Evolutionary conservation across 2,329 filamentous ascomycete species (phyloP).

Genomic region (Daldinia sp.): DNA sequence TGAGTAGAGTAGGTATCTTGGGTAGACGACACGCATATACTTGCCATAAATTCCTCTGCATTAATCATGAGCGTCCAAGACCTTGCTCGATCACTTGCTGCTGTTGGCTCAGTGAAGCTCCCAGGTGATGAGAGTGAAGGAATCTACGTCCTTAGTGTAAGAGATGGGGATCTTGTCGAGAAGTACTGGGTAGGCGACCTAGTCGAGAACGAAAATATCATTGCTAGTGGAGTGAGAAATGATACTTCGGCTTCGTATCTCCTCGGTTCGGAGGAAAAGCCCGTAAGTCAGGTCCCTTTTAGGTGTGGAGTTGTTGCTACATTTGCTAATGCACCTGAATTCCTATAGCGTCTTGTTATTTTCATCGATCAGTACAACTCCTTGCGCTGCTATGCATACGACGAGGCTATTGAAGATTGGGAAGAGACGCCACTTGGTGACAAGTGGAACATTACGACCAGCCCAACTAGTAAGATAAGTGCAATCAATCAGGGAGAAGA

Average conservation of each 20-base stretch:
- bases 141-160: slow-evolving; percentile 24
- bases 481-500: slow-evolving; percentile 13
- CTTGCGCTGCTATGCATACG: slow-evolving; percentile 25
- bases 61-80: slow-evolving; percentile 29
- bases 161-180: slow-evolving; percentile 30
- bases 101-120: slow-evolving; percentile 18
- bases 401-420: slow-evolving; percentile 30
- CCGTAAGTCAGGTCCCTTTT: slow-evolving; percentile 1
- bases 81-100: slow-evolving; percentile 26
- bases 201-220: slow-evolving; percentile 17
- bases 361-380: slow-evolving; percentile 24
- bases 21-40: not conserved
- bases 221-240: slow-evolving; percentile 26
- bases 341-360: slow-evolving; percentile 22
- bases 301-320: not conserved
- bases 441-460: slow-evolving; percentile 22
- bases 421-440: slow-evolving; percentile 25
- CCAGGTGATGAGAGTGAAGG: slow-evolving; percentile 15
- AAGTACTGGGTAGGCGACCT: slow-evolving; percentile 25
- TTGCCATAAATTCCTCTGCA: not conserved
- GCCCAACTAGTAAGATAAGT: slow-evolving; percentile 20
- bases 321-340: not conserved
- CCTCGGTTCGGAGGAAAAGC: slow-evolving; percentile 1
- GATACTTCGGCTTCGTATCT: slow-evolving; percentile 29
- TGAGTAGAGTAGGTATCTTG: not conserved